Base-by-base conservation (phyloP, 139 green algal genomes). In the Coccomyxa sp. region DNA sequence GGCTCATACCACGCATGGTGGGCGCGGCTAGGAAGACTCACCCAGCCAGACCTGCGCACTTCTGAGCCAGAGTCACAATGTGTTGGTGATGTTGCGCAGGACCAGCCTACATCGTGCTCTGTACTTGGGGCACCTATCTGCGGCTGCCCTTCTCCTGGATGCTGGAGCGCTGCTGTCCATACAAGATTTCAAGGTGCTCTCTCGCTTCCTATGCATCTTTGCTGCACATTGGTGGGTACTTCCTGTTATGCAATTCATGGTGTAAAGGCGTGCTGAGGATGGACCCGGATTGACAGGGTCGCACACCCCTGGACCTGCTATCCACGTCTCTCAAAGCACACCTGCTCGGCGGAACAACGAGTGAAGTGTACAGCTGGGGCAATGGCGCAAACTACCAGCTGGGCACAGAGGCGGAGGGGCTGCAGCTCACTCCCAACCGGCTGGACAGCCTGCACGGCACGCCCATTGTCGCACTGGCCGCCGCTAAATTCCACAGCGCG, bases 361-460 rank as follows among this genome's bases (percentile, higher is more conserved):
- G 82, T 18, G 87, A 93, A 32, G 88, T 97, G 67, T 97, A 92
- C 87, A 87, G 79, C 68, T 99, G 95, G 95, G 96, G 96, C 84
- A 95, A 90, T 83, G 96, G 96, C 12, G 89, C 90, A 71, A 98
- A 99, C 91, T 98, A 96, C 82, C 92, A 96, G 86, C 90, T 99
- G 38, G 96, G 96, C 31, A 98, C 95, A 60, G 95, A 95, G 80
- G 89, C 80, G 1, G 82, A 80, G 31, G 88, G 84, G 67, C 75
- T 90, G 67, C 82, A 85, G 38, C 67, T n/a, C 17, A 83, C 67
- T 10, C 95, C 93, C 4, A 77, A 90, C 45, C 81, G 93, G 13
- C 77, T 97, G 58, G 93, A 96, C 58, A 80, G 79, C 13, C 84
- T 96, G 68, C 87, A 88, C 21, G 82, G 68, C 76, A 17, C 58